phyloP scores from a whole-genome alignment of 495 filamentous ascomycete genomes.

The Cryomyces minteri region DNA sequence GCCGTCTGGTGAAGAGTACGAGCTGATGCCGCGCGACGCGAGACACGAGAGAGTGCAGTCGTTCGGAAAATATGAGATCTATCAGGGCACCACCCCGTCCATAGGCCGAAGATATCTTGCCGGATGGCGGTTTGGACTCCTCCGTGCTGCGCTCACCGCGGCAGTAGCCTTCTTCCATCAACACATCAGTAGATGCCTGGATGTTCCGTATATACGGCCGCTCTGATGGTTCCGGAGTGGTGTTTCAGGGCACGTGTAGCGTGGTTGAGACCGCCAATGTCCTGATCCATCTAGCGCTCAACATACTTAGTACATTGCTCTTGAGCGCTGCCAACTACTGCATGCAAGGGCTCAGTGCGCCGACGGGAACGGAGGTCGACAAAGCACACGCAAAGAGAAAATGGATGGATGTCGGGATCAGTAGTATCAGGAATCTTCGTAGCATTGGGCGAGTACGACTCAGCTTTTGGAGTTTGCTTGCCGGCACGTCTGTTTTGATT shows the following conservation, averaged over 20 bases:
- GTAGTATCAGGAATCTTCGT: constrained; percentile 3
- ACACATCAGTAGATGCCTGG: not conserved
- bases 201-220: not conserved
- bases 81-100: too few species aligned
- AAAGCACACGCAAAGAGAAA: constrained; percentile 1
- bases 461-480: constrained; percentile 2
- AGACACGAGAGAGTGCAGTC: too few species aligned
- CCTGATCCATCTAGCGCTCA: constrained; percentile 4
- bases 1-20: too few species aligned
- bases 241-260: constrained; percentile 2
- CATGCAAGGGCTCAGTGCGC: constrained; percentile 5
- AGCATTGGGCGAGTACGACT: constrained; percentile 1
- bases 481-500: constrained; percentile 4
- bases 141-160: not conserved
- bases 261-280: not conserved
- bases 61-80: too few species aligned
- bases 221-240: not conserved
- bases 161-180: not conserved
- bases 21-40: too few species aligned
- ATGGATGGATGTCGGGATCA: constrained; percentile 7
- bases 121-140: too few species aligned
- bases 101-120: too few species aligned
- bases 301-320: constrained; percentile 4
- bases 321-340: constrained; percentile 3
- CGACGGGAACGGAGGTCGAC: constrained; percentile 6